phyloP scores from a whole-genome alignment of 148 eudicot genomes.

The Rhododendron vialii region DNA sequence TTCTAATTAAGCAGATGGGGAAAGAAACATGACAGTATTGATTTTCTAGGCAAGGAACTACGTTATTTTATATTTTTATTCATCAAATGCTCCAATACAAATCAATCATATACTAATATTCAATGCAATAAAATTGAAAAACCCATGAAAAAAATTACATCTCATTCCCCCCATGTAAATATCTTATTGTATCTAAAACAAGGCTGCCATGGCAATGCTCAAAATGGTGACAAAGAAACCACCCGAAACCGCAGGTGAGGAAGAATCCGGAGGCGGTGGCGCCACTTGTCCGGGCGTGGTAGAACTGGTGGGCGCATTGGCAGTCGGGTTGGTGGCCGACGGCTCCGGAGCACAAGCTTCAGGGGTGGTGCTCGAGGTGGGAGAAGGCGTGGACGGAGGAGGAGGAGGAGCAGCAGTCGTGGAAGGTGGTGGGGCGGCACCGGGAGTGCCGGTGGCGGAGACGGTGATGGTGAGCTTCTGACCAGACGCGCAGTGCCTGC shows the following conservation, averaged over 20 bases:
- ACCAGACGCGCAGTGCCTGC: conserved; percentile 7
- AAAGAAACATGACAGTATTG: background rate
- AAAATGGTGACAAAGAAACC: background rate
- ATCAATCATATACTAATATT: background rate
- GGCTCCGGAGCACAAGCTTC: conserved; percentile 13
- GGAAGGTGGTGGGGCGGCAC: conserved; percentile 7
- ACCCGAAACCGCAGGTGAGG: background rate
- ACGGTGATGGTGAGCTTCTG: conserved; percentile 19
- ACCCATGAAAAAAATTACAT: background rate
- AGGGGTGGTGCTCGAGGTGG: conserved; percentile 3
- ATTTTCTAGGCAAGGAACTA: background rate
- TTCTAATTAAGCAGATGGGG: no score
- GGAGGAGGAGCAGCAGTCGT: background rate
- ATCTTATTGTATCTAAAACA: background rate
- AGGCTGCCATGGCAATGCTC: background rate
- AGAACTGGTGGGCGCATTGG: background rate
- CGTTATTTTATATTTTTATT: background rate
- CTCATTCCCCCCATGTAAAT: background rate
- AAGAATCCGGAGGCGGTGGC: background rate
- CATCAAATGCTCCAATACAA: background rate
- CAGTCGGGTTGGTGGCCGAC: background rate
- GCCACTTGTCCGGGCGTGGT: background rate
- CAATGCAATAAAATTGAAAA: background rate
- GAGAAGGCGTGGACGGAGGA: conserved; percentile 9
- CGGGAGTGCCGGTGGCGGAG: background rate